Percentiles rank a stretch among this genome's conserved stretches.
These are phyloP conservation scores for Picochlorum sp. DNA, from an alignment of 139 green algal genomes.

Conservation along the genomic window DNA sequence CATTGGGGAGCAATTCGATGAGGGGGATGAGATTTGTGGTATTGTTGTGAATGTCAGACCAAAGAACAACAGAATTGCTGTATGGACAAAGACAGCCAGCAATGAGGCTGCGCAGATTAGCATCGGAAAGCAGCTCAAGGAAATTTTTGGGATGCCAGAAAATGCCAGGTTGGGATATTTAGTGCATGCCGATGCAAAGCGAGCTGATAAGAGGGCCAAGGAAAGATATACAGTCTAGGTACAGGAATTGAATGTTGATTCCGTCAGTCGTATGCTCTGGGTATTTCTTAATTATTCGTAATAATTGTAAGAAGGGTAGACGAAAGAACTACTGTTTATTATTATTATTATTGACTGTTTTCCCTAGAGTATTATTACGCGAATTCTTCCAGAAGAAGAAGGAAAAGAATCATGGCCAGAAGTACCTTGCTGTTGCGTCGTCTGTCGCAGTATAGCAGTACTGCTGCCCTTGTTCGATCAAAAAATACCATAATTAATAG, in stretches of 20 bases:
- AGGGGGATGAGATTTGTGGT: conserved; percentile 92
- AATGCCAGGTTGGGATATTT: conserved; percentile 74
- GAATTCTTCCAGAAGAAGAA: too few relatives aligned
- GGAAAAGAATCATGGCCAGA: too few relatives aligned
- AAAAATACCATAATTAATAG: too few relatives aligned
- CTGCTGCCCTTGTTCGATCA: too few relatives aligned
- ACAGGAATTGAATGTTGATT: not conserved
- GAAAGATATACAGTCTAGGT: conserved; percentile 77
- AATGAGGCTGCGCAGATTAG: conserved; percentile 78
- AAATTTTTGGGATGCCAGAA: conserved; percentile 74
- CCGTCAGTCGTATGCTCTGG: conserved; percentile 1
- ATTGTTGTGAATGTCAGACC: conserved; percentile 85
- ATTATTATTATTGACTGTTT: too few relatives aligned
- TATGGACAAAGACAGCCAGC: conserved; percentile 90
- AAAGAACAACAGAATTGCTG: conserved; percentile 76
- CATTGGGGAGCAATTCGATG: conserved; percentile 97
- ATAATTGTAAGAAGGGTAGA: not conserved
- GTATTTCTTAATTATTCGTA: not conserved
- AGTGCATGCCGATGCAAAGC: conserved; percentile 82
- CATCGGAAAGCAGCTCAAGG: conserved; percentile 88
- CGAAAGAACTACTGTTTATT: too few relatives aligned
- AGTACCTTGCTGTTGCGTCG: too few relatives aligned
- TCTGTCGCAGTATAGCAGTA: too few relatives aligned
- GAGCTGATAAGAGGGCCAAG: conserved; percentile 66
- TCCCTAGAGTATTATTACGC: too few relatives aligned